Conservation (phyloP, 805 yeast species). For the Kuraishia ogatae region DNA sequence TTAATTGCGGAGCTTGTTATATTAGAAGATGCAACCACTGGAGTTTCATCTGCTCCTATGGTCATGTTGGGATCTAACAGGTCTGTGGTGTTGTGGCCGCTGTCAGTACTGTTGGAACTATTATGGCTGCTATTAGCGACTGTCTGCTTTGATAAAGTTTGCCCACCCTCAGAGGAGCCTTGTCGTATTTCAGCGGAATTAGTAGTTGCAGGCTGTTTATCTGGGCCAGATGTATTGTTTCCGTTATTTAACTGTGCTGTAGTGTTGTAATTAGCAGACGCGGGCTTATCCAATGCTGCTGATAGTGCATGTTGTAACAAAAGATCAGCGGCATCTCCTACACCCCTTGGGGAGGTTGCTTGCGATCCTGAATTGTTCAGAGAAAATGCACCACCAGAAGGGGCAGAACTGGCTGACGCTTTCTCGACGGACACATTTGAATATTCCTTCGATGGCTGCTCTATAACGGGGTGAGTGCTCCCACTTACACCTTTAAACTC, state of each 20-base stretch:
- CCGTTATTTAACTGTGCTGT: slow-evolving; percentile 26
- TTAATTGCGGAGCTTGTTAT: slow-evolving; percentile 15
- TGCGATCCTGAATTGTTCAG: background rate
- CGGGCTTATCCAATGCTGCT: slow-evolving; percentile 18
- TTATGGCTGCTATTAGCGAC: no score
- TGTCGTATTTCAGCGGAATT: background rate
- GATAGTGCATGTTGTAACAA: slow-evolving; percentile 18
- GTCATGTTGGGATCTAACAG: slow-evolving; percentile 36
- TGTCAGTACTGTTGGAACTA: no score
- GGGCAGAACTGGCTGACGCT: background rate
- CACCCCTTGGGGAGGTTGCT: background rate
- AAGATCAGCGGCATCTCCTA: background rate
- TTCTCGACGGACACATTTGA: background rate
- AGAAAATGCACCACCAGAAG: background rate
- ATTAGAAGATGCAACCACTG: background rate
- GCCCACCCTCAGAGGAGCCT: background rate
- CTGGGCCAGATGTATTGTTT: background rate
- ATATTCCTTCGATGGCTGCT: background rate
- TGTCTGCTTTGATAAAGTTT: background rate
- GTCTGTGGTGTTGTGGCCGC: slow-evolving; percentile 51
- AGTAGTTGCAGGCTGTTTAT: background rate
- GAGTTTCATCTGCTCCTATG: background rate
- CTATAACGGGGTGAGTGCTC: background rate
- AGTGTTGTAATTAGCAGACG: slow-evolving; percentile 25
- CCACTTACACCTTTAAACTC: background rate